Conservation (phyloP, 495 filamentous ascomycete genomes). For the Parachaetomium inaequale region DNA sequence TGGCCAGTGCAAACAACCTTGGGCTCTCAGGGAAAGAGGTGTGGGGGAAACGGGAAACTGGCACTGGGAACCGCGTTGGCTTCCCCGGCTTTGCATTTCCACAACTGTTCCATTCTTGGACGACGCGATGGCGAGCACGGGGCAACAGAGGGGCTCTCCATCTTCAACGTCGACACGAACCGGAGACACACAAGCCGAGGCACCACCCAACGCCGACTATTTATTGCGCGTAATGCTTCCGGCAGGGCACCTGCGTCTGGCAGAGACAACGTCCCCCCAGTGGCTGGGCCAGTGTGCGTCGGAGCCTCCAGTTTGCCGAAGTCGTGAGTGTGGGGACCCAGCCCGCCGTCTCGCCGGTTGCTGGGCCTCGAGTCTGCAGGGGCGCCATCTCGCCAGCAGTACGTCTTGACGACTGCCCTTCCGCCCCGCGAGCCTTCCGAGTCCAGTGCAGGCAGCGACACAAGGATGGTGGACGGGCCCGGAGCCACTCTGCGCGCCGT, state of each 20-base stretch:
- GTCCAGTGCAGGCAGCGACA: slow-evolving; percentile 24
- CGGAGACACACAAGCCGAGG: slow-evolving; percentile 9
- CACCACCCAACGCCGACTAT: not conserved
- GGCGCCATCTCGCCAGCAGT: slow-evolving; percentile 17
- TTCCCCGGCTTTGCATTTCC: slow-evolving; percentile 6
- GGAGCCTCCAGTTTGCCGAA: slow-evolving; percentile 27
- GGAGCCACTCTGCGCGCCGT: slow-evolving; percentile 25
- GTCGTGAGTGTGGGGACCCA: slow-evolving; percentile 27
- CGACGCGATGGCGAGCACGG: not conserved
- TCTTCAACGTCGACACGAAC: not conserved
- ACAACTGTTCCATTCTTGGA: slow-evolving; percentile 2
- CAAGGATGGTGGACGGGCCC: slow-evolving; percentile 19
- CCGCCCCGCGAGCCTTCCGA: slow-evolving; percentile 9
- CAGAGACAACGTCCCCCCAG: slow-evolving; percentile 16
- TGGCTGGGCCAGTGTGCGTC: slow-evolving; percentile 24
- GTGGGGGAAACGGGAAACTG: not conserved
- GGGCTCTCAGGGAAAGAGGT: not conserved
- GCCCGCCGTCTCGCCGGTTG: slow-evolving; percentile 16
- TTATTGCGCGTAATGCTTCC: slow-evolving; percentile 37
- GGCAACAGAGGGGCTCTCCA: not conserved
- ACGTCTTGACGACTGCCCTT: slow-evolving; percentile 6
- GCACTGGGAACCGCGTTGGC: not conserved
- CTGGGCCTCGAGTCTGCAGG: slow-evolving; percentile 13
- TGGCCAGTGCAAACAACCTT: slow-evolving; percentile 13
- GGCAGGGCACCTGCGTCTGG: slow-evolving; percentile 34